Evolutionary conservation across 2,329 filamentous ascomycete species (phyloP).

Genomic region (Fusarium veterinarium): DNA sequence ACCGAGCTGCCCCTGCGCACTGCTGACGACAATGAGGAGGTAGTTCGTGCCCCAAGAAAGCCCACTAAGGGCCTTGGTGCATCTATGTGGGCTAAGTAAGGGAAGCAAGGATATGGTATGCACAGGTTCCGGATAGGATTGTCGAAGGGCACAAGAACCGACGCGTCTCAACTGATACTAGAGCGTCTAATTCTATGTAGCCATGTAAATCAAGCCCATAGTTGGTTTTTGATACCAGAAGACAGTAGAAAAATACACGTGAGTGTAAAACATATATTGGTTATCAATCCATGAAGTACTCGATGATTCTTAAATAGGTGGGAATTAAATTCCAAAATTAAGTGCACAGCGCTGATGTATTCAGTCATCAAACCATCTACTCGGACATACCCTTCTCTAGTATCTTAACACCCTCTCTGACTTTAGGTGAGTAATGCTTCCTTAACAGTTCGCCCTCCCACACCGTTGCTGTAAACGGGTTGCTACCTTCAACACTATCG

Average conservation of each 20-base stretch:
- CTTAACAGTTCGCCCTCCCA: slow-evolving; percentile 94
- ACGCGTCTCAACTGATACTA: background rate
- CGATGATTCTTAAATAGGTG: background rate
- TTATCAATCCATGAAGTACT: background rate
- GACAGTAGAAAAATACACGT: background rate
- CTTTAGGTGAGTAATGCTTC: slow-evolving; percentile 86
- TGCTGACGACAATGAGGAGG: background rate
- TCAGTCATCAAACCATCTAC: slow-evolving; percentile 31
- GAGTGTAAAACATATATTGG: background rate
- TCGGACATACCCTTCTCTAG: slow-evolving; percentile 73
- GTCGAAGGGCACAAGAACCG: background rate
- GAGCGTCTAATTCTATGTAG: slow-evolving; percentile 1
- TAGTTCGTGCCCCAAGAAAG: slow-evolving; percentile 7
- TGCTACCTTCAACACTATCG: slow-evolving; percentile 82
- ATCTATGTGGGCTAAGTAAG: slow-evolving; percentile 39
- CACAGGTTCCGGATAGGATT: background rate
- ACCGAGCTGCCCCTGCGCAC: background rate
- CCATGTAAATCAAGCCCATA: slow-evolving; percentile 1
- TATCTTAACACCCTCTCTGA: slow-evolving; percentile 78
- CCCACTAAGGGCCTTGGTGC: slow-evolving; percentile 28
- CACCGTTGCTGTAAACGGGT: slow-evolving; percentile 88
- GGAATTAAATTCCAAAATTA: background rate
- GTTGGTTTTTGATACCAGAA: background rate
- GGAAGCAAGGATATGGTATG: background rate
- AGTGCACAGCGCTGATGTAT: slow-evolving; percentile 6